Evolutionary conservation across 257 asterid genomes (phyloP).

Genomic region (Nicotiana sylvestris): DNA sequence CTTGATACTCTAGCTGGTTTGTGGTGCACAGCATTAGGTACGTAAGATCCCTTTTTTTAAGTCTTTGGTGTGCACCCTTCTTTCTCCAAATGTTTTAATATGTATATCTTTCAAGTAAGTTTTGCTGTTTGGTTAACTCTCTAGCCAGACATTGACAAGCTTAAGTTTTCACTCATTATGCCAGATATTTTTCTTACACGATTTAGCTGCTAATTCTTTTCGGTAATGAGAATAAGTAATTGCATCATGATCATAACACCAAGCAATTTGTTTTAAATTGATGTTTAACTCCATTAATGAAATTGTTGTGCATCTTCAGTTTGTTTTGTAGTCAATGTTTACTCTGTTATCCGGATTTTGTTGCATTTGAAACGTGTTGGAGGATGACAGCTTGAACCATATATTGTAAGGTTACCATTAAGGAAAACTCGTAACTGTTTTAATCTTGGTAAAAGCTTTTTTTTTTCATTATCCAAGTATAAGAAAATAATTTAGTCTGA

Average conservation of each 20-base stretch:
- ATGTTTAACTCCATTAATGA: neutral
- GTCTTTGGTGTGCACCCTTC: neutral
- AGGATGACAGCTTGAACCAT: neutral
- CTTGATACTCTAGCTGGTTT: slow-evolving; percentile 94
- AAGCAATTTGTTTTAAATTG: neutral
- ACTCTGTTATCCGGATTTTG: neutral
- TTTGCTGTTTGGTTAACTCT: neutral
- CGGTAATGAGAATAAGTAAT: neutral
- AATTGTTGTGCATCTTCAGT: neutral
- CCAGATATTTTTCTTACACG: neutral
- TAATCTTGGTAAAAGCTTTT: neutral
- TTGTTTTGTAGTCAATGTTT: neutral
- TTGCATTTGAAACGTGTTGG: neutral
- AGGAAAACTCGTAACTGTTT: neutral
- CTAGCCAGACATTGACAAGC: neutral
- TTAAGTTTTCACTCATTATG: neutral
- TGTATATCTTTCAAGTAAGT: neutral
- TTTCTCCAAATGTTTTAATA: neutral
- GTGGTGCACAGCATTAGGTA: slow-evolving; percentile 95
- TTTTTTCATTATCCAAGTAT: neutral
- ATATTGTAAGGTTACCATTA: neutral
- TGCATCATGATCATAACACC: neutral
- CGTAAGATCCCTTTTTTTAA: neutral
- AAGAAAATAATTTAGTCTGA: neutral
- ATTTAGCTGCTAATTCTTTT: neutral